phyloP scores from a whole-genome alignment of 2,329 filamentous ascomycete genomes.

The Lachnellula cervina region DNA sequence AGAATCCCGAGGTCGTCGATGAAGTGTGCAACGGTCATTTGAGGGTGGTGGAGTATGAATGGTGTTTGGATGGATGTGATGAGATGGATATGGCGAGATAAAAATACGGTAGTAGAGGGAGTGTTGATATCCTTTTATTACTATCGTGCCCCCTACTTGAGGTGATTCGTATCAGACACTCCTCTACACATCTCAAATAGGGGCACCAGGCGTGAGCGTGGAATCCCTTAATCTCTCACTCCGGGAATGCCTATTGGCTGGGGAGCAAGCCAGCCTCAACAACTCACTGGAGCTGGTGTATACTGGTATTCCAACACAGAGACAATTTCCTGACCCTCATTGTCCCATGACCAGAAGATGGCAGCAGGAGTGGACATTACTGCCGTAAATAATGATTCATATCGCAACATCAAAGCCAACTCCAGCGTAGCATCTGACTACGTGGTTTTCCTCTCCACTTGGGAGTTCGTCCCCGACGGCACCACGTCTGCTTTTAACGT shows the following conservation, averaged over 20 bases:
- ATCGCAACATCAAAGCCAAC: background rate
- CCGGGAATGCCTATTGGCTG: no score
- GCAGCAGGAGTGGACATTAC: background rate
- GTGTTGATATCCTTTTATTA: constrained; percentile 4
- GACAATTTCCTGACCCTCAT: background rate
- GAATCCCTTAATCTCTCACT: no score
- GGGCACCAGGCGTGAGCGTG: no score
- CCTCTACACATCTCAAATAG: background rate
- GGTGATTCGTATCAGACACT: no score
- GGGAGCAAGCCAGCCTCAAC: background rate
- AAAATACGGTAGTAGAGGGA: background rate
- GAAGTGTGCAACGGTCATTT: constrained; percentile 16
- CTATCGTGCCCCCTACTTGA: background rate
- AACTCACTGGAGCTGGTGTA: background rate
- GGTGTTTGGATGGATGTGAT: background rate
- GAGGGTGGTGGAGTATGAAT: constrained; percentile 4
- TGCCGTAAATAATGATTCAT: background rate
- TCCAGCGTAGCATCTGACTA: background rate
- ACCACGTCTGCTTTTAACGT: background rate
- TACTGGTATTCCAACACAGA: background rate
- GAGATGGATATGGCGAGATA: background rate
- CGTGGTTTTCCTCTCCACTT: background rate
- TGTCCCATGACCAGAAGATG: background rate
- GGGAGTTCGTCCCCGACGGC: background rate
- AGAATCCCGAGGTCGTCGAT: constrained; percentile 25